Conservation (phyloP, 1,139 yeast genomes). For the Hansenula lynferdii region DNA sequence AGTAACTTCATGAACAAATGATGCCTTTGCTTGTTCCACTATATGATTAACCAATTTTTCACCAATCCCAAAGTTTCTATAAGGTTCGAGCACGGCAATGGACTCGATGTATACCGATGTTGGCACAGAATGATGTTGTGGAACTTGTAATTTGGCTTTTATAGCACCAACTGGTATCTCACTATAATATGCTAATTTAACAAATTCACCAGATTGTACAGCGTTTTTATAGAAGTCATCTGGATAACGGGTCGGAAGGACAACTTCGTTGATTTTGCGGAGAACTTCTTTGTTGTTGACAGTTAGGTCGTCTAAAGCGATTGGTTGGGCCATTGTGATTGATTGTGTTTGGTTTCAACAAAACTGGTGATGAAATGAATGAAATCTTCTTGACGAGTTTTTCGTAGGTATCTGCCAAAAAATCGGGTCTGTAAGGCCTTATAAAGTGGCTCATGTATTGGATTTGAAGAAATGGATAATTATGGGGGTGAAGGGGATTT, state of each 20-base stretch:
- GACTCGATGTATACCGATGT: constrained; percentile 58
- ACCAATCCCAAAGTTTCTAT: constrained; percentile 62
- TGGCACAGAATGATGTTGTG: constrained; percentile 37
- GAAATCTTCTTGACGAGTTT: too few species aligned
- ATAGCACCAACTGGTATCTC: constrained; percentile 74
- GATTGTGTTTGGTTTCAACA: neutral
- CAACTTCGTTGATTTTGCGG: constrained; percentile 41
- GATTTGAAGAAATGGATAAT: too few species aligned
- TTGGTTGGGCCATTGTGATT: constrained; percentile 10
- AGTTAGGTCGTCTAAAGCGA: constrained; percentile 54
- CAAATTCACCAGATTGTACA: constrained; percentile 27
- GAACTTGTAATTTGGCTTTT: constrained; percentile 43
- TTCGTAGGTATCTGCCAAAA: too few species aligned
- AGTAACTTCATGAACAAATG: constrained; percentile 50
- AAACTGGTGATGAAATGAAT: neutral
- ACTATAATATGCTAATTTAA: constrained; percentile 46
- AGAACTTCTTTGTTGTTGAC: constrained; percentile 49
- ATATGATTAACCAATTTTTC: constrained; percentile 48
- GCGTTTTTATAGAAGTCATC: constrained; percentile 42
- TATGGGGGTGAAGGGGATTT: too few species aligned
- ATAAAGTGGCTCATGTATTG: too few species aligned
- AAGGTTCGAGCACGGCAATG: constrained; percentile 59
- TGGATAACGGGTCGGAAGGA: constrained; percentile 39
- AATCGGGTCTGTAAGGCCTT: too few species aligned
- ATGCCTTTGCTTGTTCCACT: constrained; percentile 46